These are phyloP conservation scores for Eucommia ulmoides DNA, from an alignment of 257 asterid species.

Conservation along the genomic window DNA sequence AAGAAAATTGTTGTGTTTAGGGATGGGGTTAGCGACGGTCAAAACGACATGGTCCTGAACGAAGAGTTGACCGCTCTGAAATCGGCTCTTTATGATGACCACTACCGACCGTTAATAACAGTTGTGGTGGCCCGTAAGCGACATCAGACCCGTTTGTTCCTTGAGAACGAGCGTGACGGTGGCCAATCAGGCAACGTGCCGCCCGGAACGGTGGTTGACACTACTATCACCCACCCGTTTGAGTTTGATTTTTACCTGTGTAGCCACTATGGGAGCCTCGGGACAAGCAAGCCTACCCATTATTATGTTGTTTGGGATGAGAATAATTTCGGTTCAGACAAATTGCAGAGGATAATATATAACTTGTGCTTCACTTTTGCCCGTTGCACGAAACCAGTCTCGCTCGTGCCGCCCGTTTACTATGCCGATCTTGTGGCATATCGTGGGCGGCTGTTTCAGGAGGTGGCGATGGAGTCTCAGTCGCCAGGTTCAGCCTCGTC, in stretches of 20 bases:
- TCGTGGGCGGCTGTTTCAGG: too few species aligned
- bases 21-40: slow-evolving; percentile 75
- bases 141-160: slow-evolving; percentile 56
- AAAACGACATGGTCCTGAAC: slow-evolving; percentile 51
- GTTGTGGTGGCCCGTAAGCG: slow-evolving; percentile 62
- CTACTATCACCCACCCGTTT: slow-evolving; percentile 34
- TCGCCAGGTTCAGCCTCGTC: too few species aligned
- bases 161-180: slow-evolving; percentile 13
- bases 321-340: slow-evolving; percentile 33
- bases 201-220: slow-evolving; percentile 76
- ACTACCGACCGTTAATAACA: slow-evolving; percentile 40
- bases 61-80: slow-evolving; percentile 36
- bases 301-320: slow-evolving; percentile 55
- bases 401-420: slow-evolving; percentile 68
- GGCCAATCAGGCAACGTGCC: slow-evolving; percentile 36
- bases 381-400: slow-evolving; percentile 64
- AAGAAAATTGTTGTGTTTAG: slow-evolving; percentile 42
- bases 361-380: slow-evolving; percentile 62
- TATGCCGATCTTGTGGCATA: too few species aligned
- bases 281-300: slow-evolving; percentile 78
- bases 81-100: slow-evolving; percentile 10
- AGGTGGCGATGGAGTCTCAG: too few species aligned
- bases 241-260: slow-evolving; percentile 63
- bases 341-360: slow-evolving; percentile 46
- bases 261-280: slow-evolving; percentile 65